Base-by-base conservation (phyloP, 495 filamentous ascomycete species). In the Penicillium manginii region DNA sequence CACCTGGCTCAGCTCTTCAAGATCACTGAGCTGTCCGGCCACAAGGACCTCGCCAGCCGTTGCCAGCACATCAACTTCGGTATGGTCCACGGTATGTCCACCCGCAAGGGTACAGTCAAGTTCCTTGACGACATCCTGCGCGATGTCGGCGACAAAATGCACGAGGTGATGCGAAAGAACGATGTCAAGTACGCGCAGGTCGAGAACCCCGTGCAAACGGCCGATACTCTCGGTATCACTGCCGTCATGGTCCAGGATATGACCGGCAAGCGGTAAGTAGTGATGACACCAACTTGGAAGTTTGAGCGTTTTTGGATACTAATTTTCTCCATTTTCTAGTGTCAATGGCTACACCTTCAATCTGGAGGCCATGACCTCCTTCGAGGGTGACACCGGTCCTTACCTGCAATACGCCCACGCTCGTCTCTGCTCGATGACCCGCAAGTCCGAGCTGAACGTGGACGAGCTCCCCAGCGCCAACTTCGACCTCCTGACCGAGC, bases 191-290 rank as follows among this genome's bases (percentile, higher is more conserved):
- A 90, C 63, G 67, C 81, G 54, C 85, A 89, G 73, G 83, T 89
- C 15, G 77, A 73, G 62, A 76, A 90, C 63, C 85, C 86, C 4
- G 82, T 75, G 47, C 71, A 80, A 58, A 78, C 75, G 9, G 76
- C 79, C 54, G 81, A 81, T 57, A 81, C 71, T 18, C 77, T 90
- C 11, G 87, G 86, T 55, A 89, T 89, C 54, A 83, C 81, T 17
- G 81, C 86, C 49, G 85, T 91, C 56, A 88, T 90, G 84, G 84
- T 89, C 35, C 87, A 91, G 63, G 87, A 88, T 64, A 87, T 89
- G 79, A 81, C 76, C 61, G 83, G 84, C 61, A 88, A 87, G 79
- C 81, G 85, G 84, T 87, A 78, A 65, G 78, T 63, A 29, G 26
- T 29, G 26, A 29, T 8, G 6, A 29, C 9, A 29, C 26, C 26